Evolutionary conservation across 257 asterid species (phyloP).

Genomic region (Lycium ferocissimum): DNA sequence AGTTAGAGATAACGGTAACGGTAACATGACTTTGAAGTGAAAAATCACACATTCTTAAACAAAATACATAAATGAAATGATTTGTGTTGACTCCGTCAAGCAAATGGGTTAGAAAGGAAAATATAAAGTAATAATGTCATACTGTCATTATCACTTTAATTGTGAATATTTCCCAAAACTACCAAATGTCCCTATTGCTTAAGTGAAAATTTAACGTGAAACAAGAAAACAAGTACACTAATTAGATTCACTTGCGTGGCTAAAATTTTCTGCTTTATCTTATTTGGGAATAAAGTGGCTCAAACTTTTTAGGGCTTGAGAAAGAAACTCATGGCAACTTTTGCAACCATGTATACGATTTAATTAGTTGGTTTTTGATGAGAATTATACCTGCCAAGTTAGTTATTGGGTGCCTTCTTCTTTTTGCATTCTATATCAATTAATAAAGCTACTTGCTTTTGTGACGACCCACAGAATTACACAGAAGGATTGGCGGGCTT

Average conservation of each 20-base stretch:
- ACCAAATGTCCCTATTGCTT: neutral
- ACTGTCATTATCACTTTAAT: slow-evolving; percentile 1
- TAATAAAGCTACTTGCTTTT: neutral
- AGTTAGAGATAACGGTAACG: no score
- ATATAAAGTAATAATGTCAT: neutral
- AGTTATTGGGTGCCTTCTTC: neutral
- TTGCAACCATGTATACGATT: neutral
- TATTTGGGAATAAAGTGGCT: neutral
- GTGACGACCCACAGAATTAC: neutral
- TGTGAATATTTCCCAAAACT: neutral
- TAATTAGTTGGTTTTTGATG: neutral
- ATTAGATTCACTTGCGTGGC: slow-evolving; percentile 8
- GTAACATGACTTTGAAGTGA: neutral
- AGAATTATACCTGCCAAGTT: neutral
- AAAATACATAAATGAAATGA: neutral
- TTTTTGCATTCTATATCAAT: neutral
- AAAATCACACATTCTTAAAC: no score
- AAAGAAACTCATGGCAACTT: neutral
- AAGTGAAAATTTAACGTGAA: neutral
- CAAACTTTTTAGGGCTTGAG: neutral
- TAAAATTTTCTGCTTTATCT: neutral
- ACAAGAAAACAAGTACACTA: neutral
- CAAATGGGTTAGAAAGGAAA: neutral
- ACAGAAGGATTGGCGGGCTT: no score
- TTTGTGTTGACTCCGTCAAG: neutral